phyloP scores from a whole-genome alignment of 106 monocot species.

The Alisma plantagoaquatica region DNA sequence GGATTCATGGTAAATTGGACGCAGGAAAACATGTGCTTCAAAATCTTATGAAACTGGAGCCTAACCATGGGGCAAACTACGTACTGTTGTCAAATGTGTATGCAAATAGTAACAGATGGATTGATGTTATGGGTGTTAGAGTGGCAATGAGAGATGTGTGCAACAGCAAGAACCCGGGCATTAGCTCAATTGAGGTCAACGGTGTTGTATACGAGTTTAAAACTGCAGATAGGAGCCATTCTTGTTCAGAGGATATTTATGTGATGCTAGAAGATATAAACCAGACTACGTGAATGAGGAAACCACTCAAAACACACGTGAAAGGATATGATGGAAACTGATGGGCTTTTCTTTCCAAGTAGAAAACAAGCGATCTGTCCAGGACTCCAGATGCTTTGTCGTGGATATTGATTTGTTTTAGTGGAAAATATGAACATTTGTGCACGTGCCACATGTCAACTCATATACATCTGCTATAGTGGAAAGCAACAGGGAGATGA shows the following conservation, averaged over 20 bases:
- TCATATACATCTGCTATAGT: no score
- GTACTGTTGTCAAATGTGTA: constrained; percentile 54
- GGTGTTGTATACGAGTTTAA: constrained; percentile 33
- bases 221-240: constrained; percentile 21
- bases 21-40: constrained; percentile 5
- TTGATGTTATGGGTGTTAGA: constrained; percentile 28
- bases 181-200: constrained; percentile 37
- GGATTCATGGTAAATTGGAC: constrained; percentile 12
- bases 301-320: no score
- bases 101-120: constrained; percentile 29
- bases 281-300: no score
- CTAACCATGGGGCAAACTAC: constrained; percentile 30
- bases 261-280: constrained; percentile 20
- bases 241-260: constrained; percentile 24
- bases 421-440: no score
- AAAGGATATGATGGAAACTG: no score
- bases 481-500: no score
- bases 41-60: constrained; percentile 22
- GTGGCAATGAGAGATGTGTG: constrained; percentile 31
- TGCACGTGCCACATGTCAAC: no score
- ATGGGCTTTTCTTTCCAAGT: no score
- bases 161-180: constrained; percentile 35
- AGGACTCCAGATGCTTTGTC: no score
- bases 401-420: no score
- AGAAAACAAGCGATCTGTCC: no score